Conservation (phyloP, 1,284 basidiomycete species). For the Ganoderma sinense region DNA sequence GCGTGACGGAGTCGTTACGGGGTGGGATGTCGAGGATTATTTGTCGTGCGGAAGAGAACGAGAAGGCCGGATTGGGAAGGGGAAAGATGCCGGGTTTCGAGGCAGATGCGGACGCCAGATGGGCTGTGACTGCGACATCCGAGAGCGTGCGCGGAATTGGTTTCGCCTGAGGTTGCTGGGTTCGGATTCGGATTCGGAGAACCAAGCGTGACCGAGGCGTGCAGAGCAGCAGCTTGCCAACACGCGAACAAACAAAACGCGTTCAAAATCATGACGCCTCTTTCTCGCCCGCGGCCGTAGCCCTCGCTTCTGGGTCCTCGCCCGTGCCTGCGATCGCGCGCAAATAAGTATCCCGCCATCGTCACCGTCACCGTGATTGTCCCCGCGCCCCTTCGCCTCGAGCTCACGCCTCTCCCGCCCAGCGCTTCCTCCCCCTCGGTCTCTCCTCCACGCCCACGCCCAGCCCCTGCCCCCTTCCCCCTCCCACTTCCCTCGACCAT, state of each 20-base stretch:
- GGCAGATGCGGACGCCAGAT: background rate
- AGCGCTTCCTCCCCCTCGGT: constrained; percentile 23
- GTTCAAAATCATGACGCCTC: constrained; percentile 30
- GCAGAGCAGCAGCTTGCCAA: constrained; percentile 5
- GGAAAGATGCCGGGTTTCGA: constrained; percentile 7
- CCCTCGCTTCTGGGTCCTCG: constrained; percentile 9
- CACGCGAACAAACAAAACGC: constrained; percentile 35
- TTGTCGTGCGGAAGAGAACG: constrained; percentile 9
- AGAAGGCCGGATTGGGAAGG: constrained; percentile 18
- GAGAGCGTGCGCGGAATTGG: constrained; percentile 15
- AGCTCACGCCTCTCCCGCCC: constrained; percentile 12
- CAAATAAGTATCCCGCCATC: constrained; percentile 9
- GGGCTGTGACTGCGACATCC: constrained; percentile 2
- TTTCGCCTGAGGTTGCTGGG: constrained; percentile 1
- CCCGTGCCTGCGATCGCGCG: background rate
- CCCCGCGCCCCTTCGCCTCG: no score
- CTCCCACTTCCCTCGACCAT: constrained; percentile 48
- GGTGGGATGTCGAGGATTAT: background rate
- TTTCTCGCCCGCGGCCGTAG: constrained; percentile 9
- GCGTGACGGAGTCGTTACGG: constrained; percentile 21
- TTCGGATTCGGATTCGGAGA: background rate
- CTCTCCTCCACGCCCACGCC: constrained; percentile 37
- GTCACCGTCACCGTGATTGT: constrained; percentile 13
- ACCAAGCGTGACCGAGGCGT: background rate
- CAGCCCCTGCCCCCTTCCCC: constrained; percentile 39